These are phyloP conservation scores for Hericium rajendrae DNA, from an alignment of 768 basidiomycete genomes.

Conservation along the genomic window DNA sequence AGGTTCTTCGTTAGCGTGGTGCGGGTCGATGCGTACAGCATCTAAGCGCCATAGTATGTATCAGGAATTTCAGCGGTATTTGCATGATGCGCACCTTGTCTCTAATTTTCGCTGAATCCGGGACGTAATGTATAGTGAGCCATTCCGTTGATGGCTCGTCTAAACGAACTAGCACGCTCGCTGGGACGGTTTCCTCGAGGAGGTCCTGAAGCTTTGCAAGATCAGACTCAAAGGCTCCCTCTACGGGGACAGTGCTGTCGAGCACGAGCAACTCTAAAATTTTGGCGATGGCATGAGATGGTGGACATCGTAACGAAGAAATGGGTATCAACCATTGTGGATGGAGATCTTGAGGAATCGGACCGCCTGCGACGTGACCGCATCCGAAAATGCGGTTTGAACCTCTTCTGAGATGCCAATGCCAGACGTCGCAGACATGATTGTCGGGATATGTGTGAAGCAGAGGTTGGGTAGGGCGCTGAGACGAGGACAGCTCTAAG, in stretches of 20 bases:
- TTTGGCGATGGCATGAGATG: constrained; percentile 18
- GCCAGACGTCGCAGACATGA: constrained; percentile 70
- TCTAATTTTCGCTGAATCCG: constrained; percentile 70
- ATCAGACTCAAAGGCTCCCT: constrained; percentile 52
- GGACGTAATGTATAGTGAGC: constrained; percentile 73
- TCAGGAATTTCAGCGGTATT: not conserved
- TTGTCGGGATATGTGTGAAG: not conserved
- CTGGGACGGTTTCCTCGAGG: constrained; percentile 51
- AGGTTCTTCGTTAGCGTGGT: constrained; percentile 60
- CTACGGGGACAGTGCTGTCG: constrained; percentile 38
- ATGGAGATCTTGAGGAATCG: constrained; percentile 77
- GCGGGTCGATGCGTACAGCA: constrained; percentile 82
- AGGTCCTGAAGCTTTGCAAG: constrained; percentile 46
- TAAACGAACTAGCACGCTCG: constrained; percentile 65
- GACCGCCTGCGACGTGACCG: constrained; percentile 36
- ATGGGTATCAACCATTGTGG: constrained; percentile 48
- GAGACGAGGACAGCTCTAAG: not conserved
- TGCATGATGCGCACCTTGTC: constrained; percentile 50
- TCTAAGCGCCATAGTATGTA: constrained; percentile 32
- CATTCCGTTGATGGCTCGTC: constrained; percentile 56
- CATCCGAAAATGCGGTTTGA: constrained; percentile 44
- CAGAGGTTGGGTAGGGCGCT: not conserved
- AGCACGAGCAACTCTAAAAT: constrained; percentile 58
- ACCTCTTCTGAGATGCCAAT: constrained; percentile 58
- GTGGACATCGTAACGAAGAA: constrained; percentile 9